Evolutionary conservation across 2,329 filamentous ascomycete species (phyloP).

Genomic region (Botrytis pseudocinerea): DNA sequence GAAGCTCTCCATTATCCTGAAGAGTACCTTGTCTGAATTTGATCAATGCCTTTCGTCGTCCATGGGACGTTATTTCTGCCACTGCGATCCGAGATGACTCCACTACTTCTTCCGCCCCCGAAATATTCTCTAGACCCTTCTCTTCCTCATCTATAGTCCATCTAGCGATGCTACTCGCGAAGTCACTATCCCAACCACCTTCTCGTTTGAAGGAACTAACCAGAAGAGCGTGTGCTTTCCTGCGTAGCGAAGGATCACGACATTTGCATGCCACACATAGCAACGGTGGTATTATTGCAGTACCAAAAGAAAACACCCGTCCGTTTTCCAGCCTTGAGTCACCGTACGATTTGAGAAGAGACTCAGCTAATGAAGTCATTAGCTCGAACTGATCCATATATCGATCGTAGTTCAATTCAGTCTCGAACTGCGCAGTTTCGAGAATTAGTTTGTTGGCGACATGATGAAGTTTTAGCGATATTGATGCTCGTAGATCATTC

Average conservation of each 20-base stretch:
- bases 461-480: constrained; percentile 12
- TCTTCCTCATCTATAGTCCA: constrained; percentile 25
- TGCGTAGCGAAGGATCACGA: constrained; percentile 17
- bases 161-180: constrained; percentile 9
- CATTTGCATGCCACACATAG: constrained; percentile 20
- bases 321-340: background rate
- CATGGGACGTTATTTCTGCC: background rate
- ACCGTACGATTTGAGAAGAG: constrained; percentile 11
- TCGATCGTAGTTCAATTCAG: constrained; percentile 20
- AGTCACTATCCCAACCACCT: constrained; percentile 21
- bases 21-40: background rate
- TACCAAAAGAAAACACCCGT: constrained; percentile 9
- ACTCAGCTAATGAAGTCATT: constrained; percentile 20
- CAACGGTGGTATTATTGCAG: constrained; percentile 7
- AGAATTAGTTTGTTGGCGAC: constrained; percentile 12
- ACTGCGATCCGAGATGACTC: constrained; percentile 10
- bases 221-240: constrained; percentile 7
- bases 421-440: constrained; percentile 5
- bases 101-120: background rate
- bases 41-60: constrained; percentile 9
- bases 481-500: constrained; percentile 11
- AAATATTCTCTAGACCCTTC: constrained; percentile 6
- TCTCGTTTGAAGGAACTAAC: background rate
- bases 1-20: background rate
- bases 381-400: constrained; percentile 19